A percentile compares a stretch with the other conserved stretches of the same genome.
These are phyloP conservation scores for Eleusine coracana DNA, from an alignment of 176 grass and related monocot species.

Conservation along the genomic window DNA sequence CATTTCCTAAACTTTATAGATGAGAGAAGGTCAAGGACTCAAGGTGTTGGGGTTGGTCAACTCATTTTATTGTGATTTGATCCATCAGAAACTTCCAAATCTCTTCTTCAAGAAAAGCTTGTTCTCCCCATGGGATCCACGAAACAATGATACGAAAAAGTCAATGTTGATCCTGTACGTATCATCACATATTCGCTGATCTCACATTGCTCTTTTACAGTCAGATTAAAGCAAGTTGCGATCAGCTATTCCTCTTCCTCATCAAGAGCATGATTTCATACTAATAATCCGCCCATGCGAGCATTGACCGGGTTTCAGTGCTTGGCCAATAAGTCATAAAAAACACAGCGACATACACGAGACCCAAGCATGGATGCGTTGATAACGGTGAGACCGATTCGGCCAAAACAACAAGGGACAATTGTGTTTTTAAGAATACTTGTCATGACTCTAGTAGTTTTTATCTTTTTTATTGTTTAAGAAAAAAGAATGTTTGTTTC, in stretches of 20 bases:
- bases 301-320: not conserved
- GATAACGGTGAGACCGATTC: too few relatives aligned
- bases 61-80: too few relatives aligned
- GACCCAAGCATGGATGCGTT: not conserved
- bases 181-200: constrained; percentile 1
- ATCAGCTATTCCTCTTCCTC: constrained; percentile 11
- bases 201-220: not conserved
- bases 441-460: too few relatives aligned
- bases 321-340: not conserved
- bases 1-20: not conserved
- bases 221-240: not conserved
- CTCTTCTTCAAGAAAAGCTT: constrained; percentile 13
- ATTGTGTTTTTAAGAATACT: too few relatives aligned
- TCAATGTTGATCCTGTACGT: not conserved
- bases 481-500: too few relatives aligned
- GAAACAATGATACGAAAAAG: constrained; percentile 10
- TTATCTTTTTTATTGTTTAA: too few relatives aligned
- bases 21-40: not conserved
- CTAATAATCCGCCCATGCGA: not conserved
- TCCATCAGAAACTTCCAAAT: constrained; percentile 9
- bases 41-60: not conserved
- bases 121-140: not conserved
- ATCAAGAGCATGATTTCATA: constrained; percentile 1
- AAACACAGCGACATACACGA: constrained; percentile 14
- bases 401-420: too few relatives aligned